phyloP scores from a whole-genome alignment of 306 rosid species.

The Spatholobus suberectus region DNA sequence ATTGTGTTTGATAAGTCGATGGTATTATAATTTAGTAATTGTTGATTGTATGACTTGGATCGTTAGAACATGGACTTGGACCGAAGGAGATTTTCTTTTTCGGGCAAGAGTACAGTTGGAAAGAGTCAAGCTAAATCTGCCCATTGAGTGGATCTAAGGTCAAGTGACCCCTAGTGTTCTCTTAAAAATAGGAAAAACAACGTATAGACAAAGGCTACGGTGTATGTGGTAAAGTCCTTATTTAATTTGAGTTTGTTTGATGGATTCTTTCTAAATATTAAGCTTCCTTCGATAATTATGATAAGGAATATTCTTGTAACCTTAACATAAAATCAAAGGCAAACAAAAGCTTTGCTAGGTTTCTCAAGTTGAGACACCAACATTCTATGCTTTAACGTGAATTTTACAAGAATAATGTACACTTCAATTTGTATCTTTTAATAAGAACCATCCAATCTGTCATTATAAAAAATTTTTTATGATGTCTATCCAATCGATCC shows the following conservation, averaged over 20 bases:
- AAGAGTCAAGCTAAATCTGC: slow-evolving; percentile 32
- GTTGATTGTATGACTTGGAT: slow-evolving; percentile 17
- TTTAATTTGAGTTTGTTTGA: slow-evolving; percentile 2
- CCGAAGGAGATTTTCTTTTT: background rate
- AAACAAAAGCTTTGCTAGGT: background rate
- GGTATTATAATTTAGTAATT: background rate
- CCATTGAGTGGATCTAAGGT: slow-evolving; percentile 55
- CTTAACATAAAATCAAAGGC: slow-evolving; percentile 8
- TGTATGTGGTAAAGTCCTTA: background rate
- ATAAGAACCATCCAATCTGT: no score
- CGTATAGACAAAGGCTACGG: background rate
- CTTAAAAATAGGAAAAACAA: slow-evolving; percentile 7
- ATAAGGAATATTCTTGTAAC: slow-evolving; percentile 19
- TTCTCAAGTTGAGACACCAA: background rate
- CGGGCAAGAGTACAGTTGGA: background rate
- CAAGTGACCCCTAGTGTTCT: slow-evolving; percentile 50
- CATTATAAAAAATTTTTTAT: no score
- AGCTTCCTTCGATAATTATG: background rate
- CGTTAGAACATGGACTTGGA: slow-evolving; percentile 43
- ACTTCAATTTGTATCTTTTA: background rate
- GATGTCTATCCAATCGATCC: no score
- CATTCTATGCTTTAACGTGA: background rate
- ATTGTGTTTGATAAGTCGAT: slow-evolving; percentile 15
- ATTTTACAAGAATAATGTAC: slow-evolving; percentile 15
- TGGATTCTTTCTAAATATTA: slow-evolving; percentile 19